Conservation (phyloP, 257 asterid genomes). For the Lycium barbarum region DNA sequence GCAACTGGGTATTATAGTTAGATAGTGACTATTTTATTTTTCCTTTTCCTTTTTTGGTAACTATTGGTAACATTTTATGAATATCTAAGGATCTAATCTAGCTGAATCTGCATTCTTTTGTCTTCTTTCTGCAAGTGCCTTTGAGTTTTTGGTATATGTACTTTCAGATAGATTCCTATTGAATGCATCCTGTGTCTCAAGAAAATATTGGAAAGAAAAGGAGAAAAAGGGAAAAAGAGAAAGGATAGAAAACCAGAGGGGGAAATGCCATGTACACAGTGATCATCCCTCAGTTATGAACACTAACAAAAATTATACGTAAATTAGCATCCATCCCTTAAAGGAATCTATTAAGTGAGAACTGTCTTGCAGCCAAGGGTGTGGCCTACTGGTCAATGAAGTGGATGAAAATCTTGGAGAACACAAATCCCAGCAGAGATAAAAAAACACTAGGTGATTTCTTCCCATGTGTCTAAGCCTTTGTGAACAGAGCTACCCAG, state of each 20-base stretch:
- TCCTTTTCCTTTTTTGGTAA: not conserved
- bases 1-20: not conserved
- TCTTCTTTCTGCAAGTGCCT: not conserved
- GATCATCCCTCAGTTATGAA: not conserved
- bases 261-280: not conserved
- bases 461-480: not conserved
- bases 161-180: not conserved
- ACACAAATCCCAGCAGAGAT: not conserved
- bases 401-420: not conserved
- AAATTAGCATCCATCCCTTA: not conserved
- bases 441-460: too few species aligned
- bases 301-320: not conserved
- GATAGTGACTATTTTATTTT: not conserved
- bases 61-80: not conserved
- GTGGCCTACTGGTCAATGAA: not conserved
- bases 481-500: not conserved
- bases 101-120: slow-evolving; percentile 22
- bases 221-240: not conserved
- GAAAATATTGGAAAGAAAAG: not conserved
- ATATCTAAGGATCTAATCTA: not conserved
- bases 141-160: not conserved
- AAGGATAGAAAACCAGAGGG: not conserved
- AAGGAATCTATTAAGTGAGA: not conserved
- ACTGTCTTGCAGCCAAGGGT: not conserved
- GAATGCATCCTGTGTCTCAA: not conserved